Percentiles rank a stretch among this genome's conserved stretches.
Conservation (phyloP, 192 early-diverging fungal genomes). For the Geranomyces variabilis region DNA sequence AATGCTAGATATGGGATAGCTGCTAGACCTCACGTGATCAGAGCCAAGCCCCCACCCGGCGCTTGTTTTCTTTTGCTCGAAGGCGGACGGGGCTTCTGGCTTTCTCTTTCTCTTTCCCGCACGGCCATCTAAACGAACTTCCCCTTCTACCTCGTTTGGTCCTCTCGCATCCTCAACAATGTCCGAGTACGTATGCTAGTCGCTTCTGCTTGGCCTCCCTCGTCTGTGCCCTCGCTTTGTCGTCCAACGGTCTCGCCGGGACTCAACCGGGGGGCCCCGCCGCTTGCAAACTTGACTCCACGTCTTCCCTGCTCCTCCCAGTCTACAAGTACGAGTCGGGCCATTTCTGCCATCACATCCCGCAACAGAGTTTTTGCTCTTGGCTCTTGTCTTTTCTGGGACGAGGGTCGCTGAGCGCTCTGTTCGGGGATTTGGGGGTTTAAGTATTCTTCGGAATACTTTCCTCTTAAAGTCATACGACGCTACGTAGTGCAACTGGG, state of each 20-base stretch:
- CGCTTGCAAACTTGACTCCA: background rate
- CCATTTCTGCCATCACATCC: slow-evolving; percentile 22
- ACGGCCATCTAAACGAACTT: slow-evolving; percentile 32
- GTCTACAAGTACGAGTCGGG: slow-evolving; percentile 13
- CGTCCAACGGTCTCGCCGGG: background rate
- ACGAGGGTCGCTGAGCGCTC: too few species aligned
- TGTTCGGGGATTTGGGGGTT: slow-evolving; percentile 12
- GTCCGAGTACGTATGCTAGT: slow-evolving; percentile 16
- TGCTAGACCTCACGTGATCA: too few species aligned
- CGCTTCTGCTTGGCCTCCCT: background rate
- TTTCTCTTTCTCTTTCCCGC: slow-evolving; percentile 25
- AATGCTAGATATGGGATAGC: too few species aligned
- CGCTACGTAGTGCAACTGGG: slow-evolving; percentile 12
- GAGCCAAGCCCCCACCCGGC: too few species aligned
- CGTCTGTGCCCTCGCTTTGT: background rate
- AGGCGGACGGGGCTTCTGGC: too few species aligned
- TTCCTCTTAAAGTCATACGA: slow-evolving; percentile 13
- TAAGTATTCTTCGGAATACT: slow-evolving; percentile 3
- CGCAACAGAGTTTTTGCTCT: background rate
- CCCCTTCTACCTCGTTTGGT: background rate
- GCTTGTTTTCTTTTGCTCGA: too few species aligned
- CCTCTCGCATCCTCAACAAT: slow-evolving; percentile 11
- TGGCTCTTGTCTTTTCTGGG: background rate
- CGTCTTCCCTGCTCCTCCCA: slow-evolving; percentile 13
- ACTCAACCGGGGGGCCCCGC: background rate